Conservation (phyloP, 164 flowering plant species). For the Piper betle region DNA sequence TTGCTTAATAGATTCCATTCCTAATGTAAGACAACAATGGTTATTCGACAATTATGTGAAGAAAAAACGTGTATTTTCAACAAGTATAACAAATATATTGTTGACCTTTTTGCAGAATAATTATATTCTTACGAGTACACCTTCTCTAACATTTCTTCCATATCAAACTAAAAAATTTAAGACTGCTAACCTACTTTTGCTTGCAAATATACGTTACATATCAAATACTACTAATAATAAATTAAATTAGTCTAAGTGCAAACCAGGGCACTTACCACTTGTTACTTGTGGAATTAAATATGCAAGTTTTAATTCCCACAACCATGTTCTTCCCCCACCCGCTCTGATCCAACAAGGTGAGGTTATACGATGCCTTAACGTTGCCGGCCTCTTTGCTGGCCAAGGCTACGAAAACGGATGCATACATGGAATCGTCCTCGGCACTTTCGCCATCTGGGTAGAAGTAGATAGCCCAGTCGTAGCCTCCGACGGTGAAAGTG, state of each 20-base stretch:
- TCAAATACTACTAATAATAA: too few species aligned
- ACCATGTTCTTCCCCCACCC: neutral
- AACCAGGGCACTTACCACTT: neutral
- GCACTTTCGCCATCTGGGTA: neutral
- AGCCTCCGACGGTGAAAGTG: neutral
- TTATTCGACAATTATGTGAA: too few species aligned
- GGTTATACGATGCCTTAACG: neutral
- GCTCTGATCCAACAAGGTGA: constrained; percentile 2
- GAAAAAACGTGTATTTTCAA: too few species aligned
- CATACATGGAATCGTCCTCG: neutral
- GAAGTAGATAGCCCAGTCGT: constrained; percentile 3
- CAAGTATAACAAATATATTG: too few species aligned
- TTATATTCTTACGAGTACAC: too few species aligned
- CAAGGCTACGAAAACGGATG: neutral
- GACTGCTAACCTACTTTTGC: too few species aligned
- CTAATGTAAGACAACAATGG: too few species aligned
- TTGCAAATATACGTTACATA: too few species aligned
- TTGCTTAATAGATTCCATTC: neutral
- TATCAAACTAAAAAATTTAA: too few species aligned
- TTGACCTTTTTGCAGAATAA: too few species aligned
- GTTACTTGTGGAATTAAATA: neutral
- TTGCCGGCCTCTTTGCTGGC: neutral
- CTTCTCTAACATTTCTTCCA: too few species aligned
- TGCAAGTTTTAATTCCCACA: neutral
- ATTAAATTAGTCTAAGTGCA: too few species aligned